phyloP scores from a whole-genome alignment of 2,329 filamentous ascomycete species.

The Cordyceps cicadae region DNA sequence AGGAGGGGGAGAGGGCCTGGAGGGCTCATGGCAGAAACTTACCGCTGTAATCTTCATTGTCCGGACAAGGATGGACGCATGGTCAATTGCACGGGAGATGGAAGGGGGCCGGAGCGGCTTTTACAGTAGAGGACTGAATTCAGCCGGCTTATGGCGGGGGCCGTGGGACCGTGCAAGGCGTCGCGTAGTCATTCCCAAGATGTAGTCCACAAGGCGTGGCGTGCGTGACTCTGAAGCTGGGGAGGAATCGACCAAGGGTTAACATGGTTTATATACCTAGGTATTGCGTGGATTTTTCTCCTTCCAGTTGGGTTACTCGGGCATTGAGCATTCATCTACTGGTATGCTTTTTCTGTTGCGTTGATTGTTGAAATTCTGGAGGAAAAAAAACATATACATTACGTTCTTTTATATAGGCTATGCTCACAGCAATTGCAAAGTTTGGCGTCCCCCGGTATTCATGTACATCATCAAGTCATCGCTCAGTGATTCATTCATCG shows the following conservation, averaged over 20 bases:
- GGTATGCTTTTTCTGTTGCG: no score
- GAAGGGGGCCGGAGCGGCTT: neutral
- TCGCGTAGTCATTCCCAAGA: neutral
- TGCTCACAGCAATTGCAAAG: neutral
- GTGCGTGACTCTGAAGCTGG: neutral
- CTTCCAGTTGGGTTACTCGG: no score
- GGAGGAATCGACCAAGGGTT: neutral
- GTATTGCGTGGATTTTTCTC: neutral
- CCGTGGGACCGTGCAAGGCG: neutral
- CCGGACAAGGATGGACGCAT: neutral
- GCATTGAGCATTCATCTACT: no score
- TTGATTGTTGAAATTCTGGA: no score
- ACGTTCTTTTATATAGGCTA: neutral
- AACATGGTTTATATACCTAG: neutral
- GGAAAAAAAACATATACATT: no score
- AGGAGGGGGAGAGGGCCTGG: neutral
- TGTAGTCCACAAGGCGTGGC: neutral
- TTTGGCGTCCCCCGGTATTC: neutral
- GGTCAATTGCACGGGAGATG: neutral
- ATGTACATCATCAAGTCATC: neutral
- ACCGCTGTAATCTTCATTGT: conserved; percentile 22
- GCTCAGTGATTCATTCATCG: conserved; percentile 8
- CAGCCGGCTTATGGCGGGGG: neutral
- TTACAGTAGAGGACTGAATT: neutral
- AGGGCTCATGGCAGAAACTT: neutral